phyloP scores from a whole-genome alignment of 768 basidiomycete genomes.

The Leccinum obscurum region DNA sequence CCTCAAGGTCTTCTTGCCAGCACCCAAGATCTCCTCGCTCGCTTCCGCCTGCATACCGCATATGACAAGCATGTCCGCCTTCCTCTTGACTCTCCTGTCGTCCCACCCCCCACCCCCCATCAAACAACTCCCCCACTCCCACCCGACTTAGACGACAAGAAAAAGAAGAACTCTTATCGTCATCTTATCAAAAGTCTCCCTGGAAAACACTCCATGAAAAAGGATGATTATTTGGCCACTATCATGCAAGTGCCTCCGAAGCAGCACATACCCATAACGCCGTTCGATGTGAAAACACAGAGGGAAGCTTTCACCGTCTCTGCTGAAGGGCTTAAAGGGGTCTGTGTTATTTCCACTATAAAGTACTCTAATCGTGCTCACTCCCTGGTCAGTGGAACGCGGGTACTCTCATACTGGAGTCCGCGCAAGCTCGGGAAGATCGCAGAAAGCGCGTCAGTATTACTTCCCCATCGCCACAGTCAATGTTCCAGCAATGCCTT shows the following conservation, averaged over 20 bases:
- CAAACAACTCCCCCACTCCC: constrained; percentile 46
- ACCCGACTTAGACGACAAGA: constrained; percentile 56
- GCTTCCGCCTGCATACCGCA: constrained; percentile 68
- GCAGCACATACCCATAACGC: constrained; percentile 59
- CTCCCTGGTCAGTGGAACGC: constrained; percentile 59
- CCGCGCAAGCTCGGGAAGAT: constrained; percentile 75
- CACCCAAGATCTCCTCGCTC: constrained; percentile 76
- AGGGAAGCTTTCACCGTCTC: constrained; percentile 73
- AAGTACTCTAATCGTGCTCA: constrained; percentile 11
- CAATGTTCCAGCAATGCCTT: constrained; percentile 13
- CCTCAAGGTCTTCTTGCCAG: constrained; percentile 54
- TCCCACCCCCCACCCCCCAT: constrained; percentile 31
- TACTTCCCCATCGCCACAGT: constrained; percentile 1
- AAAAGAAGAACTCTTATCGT: constrained; percentile 76
- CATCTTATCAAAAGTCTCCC: constrained; percentile 76
- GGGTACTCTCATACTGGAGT: constrained; percentile 58
- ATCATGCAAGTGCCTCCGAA: constrained; percentile 72
- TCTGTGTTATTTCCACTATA: constrained; percentile 39
- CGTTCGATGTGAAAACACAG: constrained; percentile 67
- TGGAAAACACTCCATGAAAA: constrained; percentile 81
- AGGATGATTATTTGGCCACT: constrained; percentile 67
- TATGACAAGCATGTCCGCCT: constrained; percentile 83
- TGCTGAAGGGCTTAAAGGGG: constrained; percentile 71
- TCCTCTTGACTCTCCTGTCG: constrained; percentile 27
- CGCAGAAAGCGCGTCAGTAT: constrained; percentile 70